These are phyloP conservation scores for Hypoxylon trugodes DNA, from an alignment of 495 filamentous ascomycete species.

Conservation along the genomic window DNA sequence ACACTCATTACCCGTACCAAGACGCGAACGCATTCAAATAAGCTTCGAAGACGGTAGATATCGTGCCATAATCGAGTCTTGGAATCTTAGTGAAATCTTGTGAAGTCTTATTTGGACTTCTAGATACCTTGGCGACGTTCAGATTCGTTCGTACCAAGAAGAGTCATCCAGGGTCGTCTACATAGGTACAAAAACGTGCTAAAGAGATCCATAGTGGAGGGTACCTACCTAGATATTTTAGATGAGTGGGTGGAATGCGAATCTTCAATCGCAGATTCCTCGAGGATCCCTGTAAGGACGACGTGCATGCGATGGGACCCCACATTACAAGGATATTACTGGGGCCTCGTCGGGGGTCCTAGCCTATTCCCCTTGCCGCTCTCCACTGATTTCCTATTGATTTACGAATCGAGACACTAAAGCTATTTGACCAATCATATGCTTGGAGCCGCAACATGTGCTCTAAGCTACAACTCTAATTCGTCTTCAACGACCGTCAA, in stretches of 20 bases:
- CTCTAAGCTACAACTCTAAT: conserved; percentile 38
- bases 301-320: conserved; percentile 6
- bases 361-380: conserved; percentile 5
- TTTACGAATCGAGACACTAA: conserved; percentile 23
- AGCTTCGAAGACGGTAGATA: neutral
- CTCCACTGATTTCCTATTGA: conserved; percentile 23
- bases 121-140: conserved; percentile 24
- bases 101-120: conserved; percentile 39
- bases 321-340: conserved; percentile 9
- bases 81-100: conserved; percentile 40
- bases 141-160: conserved; percentile 7
- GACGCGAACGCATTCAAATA: conserved; percentile 9
- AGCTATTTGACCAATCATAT: conserved; percentile 30
- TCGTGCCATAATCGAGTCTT: conserved; percentile 14
- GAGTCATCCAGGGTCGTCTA: too few relatives aligned
- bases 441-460: conserved; percentile 37
- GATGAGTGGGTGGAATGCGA: too few relatives aligned
- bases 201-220: too few relatives aligned
- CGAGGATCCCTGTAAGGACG: neutral
- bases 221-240: too few relatives aligned
- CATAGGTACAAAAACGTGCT: too few relatives aligned
- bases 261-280: neutral
- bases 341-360: neutral
- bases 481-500: conserved; percentile 30
- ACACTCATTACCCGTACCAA: neutral